Percentiles rank a stretch among this genome's conserved stretches.
phyloP scores from a whole-genome alignment of 148 eudicot genomes.

The Drosera capensis region DNA sequence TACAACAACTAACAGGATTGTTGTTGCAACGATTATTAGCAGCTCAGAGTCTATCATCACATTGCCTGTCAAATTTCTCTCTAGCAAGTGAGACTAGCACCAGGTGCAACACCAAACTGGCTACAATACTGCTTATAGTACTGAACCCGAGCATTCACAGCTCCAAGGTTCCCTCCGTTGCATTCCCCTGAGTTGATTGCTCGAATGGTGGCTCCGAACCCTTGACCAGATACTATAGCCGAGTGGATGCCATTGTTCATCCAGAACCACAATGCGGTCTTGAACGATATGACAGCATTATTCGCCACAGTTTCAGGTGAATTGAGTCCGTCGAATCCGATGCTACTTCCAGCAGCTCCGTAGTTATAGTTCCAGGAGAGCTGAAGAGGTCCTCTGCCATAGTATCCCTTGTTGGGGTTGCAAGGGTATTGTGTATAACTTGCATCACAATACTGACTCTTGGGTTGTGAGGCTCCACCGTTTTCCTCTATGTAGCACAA shows the following conservation, averaged over 20 bases:
- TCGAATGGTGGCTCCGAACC: slow-evolving; percentile 63
- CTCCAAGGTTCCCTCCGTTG: slow-evolving; percentile 7
- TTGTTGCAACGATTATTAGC: no score
- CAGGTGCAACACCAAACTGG: slow-evolving; percentile 41
- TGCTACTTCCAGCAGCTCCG: slow-evolving; percentile 3
- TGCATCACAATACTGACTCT: slow-evolving; percentile 23
- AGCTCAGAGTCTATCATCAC: no score
- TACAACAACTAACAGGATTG: no score
- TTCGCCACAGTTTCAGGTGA: slow-evolving; percentile 34
- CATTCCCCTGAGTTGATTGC: no score
- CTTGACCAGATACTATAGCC: slow-evolving; percentile 21
- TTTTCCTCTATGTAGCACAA: slow-evolving; percentile 41
- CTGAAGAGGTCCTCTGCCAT: slow-evolving; percentile 9
- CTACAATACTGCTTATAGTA: no score
- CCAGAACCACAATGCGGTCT: slow-evolving; percentile 55
- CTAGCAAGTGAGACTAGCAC: slow-evolving; percentile 32
- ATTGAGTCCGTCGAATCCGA: slow-evolving; percentile 29
- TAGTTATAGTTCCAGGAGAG: slow-evolving; percentile 13
- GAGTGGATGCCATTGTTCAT: slow-evolving; percentile 21
- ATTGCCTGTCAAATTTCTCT: no score
- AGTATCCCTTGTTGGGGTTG: slow-evolving; percentile 6
- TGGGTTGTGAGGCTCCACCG: no score
- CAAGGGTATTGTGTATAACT: slow-evolving; percentile 15
- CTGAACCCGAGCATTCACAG: slow-evolving; percentile 22
- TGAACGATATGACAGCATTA: slow-evolving; percentile 31